Evolutionary conservation across 1,139 yeast genomes (phyloP), one percentile per base, ranked within the genome.

Genomic region (Pichia cactophila): DNA sequence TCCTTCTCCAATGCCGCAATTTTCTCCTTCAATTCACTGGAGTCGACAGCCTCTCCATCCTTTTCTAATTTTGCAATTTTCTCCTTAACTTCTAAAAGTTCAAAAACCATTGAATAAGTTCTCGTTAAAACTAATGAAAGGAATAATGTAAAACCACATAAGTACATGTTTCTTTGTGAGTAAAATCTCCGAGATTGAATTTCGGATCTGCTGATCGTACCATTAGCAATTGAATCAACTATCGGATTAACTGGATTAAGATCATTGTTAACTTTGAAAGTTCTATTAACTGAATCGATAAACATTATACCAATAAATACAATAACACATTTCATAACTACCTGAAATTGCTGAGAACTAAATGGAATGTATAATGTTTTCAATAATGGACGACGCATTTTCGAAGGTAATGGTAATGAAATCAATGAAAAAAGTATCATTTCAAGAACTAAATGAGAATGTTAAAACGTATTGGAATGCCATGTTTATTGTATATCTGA

Each of bases 151-250:
- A 90, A 89, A 1, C 99, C 99, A 61, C 97, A 88, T 53, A 94
- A 77, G 63, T 94, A 94, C 86, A 90, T 83, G 73, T 94, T 94
- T 71, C 99, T 81, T 72, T 94, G 98, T 23, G 97, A 88, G 63
- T 90, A 89, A 69, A 94, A 94, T 63, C 90, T 78, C 68, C 97
- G 80, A 26, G 97, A 90, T 66, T 85, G 94, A 54, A 84, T 73
- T 60, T 88, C 96, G 9, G 88, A 71, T 50, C 95, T 74, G 59
- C 86, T 90, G 55, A 70, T 72, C 20, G 41, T 9, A n/a, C 58
- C 57, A 40, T 58, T 63, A 33, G 14, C 42, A 5, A 45, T 26
- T 26, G 36, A 38, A 39, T 41, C 41, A 17, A 8, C 29, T 26
- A 61, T 43, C 4, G 55, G 55, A 61, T 79, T 57, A 51, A 50